Percentiles rank a stretch among this genome's conserved stretches.
These are phyloP conservation scores for Euphrasia confusa DNA, from an alignment of 257 asterid species.

Conservation along the genomic window DNA sequence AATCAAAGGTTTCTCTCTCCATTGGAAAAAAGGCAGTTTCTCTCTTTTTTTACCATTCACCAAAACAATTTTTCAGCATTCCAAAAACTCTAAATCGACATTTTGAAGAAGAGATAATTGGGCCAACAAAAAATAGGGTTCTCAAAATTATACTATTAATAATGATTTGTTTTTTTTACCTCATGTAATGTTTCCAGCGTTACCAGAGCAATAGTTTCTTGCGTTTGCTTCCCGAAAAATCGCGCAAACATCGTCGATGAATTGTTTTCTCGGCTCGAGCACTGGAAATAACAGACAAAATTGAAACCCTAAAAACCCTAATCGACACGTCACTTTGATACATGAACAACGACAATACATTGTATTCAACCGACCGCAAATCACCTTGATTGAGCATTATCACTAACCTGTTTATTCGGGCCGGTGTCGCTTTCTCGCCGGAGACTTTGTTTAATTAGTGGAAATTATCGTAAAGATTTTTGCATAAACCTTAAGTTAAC, in stretches of 20 bases:
- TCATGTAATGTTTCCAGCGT: conserved; percentile 67
- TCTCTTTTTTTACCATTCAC: too few relatives aligned
- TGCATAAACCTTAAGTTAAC: too few relatives aligned
- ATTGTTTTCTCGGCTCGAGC: conserved; percentile 11
- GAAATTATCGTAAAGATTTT: background rate
- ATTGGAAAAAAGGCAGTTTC: background rate
- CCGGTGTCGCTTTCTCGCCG: conserved; percentile 18
- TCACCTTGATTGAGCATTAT: conserved; percentile 2
- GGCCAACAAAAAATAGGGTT: background rate
- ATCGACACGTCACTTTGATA: conserved; percentile 23
- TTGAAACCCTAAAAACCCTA: conserved; percentile 32
- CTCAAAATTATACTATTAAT: background rate
- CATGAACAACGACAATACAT: conserved; percentile 5
- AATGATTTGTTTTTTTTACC: conserved; percentile 28
- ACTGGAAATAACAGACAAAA: background rate
- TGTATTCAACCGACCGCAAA: background rate
- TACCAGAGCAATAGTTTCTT: conserved; percentile 58
- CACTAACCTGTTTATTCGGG: conserved; percentile 26
- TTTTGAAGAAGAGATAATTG: background rate
- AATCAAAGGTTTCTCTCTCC: background rate
- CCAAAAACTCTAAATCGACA: background rate
- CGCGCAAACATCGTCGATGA: conserved; percentile 52
- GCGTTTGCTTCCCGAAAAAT: conserved; percentile 65
- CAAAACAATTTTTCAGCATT: background rate
- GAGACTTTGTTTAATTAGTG: conserved; percentile 12